Conservation (phyloP, 495 filamentous ascomycete species). For the Tricharina praecox region DNA sequence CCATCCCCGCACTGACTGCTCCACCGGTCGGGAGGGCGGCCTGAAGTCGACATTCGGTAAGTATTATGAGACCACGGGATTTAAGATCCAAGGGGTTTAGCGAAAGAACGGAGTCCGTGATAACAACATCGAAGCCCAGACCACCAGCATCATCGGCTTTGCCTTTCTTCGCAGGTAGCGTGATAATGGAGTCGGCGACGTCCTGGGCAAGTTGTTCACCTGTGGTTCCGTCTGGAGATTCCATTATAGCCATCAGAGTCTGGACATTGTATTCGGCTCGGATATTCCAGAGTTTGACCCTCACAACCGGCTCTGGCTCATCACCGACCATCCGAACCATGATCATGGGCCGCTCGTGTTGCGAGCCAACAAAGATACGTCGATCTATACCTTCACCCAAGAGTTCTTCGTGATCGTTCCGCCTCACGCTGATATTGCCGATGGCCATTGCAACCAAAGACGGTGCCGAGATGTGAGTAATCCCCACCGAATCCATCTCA, state of each 20-base stretch:
- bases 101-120: slow-evolving; percentile 66
- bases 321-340: slow-evolving; percentile 80
- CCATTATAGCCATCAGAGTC: slow-evolving; percentile 61
- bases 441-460: slow-evolving; percentile 61
- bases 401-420: slow-evolving; percentile 54
- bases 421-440: slow-evolving; percentile 37
- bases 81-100: slow-evolving; percentile 64
- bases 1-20: slow-evolving; percentile 41
- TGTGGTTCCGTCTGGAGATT: slow-evolving; percentile 47
- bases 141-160: background rate
- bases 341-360: slow-evolving; percentile 38
- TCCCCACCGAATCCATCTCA: slow-evolving; percentile 42
- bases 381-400: slow-evolving; percentile 36
- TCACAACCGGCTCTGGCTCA: slow-evolving; percentile 81
- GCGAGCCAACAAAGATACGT: slow-evolving; percentile 25
- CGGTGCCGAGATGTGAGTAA: slow-evolving; percentile 72
- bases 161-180: slow-evolving; percentile 32
- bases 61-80: slow-evolving; percentile 57
- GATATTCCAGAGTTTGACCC: slow-evolving; percentile 66
- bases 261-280: slow-evolving; percentile 71
- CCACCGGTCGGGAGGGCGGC: slow-evolving; percentile 44
- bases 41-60: slow-evolving; percentile 56
- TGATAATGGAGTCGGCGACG: slow-evolving; percentile 63
- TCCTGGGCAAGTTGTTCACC: slow-evolving; percentile 56
- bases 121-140: slow-evolving; percentile 51